Base-by-base conservation (phyloP, 495 filamentous ascomycete genomes). In the Podospora australis region DNA sequence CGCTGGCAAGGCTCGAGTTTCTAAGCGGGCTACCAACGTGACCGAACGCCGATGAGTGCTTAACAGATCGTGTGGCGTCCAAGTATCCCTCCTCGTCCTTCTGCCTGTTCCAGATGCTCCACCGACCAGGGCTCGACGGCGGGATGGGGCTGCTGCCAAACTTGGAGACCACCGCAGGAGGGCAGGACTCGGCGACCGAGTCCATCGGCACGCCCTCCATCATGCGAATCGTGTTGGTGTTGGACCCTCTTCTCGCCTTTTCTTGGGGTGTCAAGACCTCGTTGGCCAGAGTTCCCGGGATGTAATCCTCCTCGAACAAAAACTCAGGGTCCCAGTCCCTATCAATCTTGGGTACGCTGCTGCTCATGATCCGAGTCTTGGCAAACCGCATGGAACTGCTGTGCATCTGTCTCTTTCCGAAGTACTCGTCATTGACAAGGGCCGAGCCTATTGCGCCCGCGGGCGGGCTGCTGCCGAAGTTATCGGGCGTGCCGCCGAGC, bases 1-100 rank as follows among this genome's bases (percentile, higher is more conserved):
- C 86, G 59, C 81, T 90, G 13, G 63, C 41, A 68, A 81, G 54
- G 73, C 77, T 60, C 8, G 91, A 92, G 64, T 96, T 94, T 36
- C 92, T 88, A 7, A 98, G 77, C 20, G 92, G 92, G 30, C 94
- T 97, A 19, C 94, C 92, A 42, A 97, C 84, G 54, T 95, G 89
- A 25, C 88, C 85, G 58, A 95, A 84, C 1, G 78, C 81, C 6
- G 72, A 71, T 2, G 68, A 58, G 29, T 70, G 69, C 56, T 71
- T 74, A 49, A 70, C 57, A 21, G 65, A 46, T 22, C 65, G 48
- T 24, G 50, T 30, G 4, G 58, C 50, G 7, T 48, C 53, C 9
- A 44, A 42, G 24, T 55, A 53, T 0, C 39, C 80, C 32, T 92
- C 87, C 48, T 91, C 86, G 36, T 86, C 84, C 59, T 78, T 80